Evolutionary conservation across 306 rosid species (phyloP), one percentile per base, ranked within the genome.

Genomic region (Cucurbita maxima): DNA sequence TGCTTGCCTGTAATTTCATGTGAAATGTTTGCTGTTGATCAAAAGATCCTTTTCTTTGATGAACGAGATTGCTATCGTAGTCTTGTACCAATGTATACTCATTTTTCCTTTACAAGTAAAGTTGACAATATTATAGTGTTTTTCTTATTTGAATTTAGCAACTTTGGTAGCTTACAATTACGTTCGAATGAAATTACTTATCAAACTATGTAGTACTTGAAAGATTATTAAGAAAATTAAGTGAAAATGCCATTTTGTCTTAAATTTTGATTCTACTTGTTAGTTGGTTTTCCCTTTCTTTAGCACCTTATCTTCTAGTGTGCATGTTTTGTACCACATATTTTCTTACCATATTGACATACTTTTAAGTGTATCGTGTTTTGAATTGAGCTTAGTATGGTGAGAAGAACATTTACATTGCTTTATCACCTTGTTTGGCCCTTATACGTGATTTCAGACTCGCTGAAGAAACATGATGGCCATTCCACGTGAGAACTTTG

Each of bases 391-490:
- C 25, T 16, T 38, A 3, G 25, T 38, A 40, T 9, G 30, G 16
- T 38, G 71, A 18, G 71, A 62, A 63, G 16, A 61, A 16, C 13
- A 38, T 61, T 16, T 61, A 2, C 47, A 61, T 7, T n/a, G 52
- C 52, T 64, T 64, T 18, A 64, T 41, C 5, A 44, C 43, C n/a
- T 40, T 64, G 34, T 43, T 43, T 41, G 36, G 71, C 54, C 59
- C 22, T 18, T 18, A 3, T 40, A 5, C 44, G 15, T 60, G 22
- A 41, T 66, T 72, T 38, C 48, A 73, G 82, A 52, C 18, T 16
- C 34, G n/a, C 45, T 69, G 54, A 47, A 40, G 58, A 72, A 30
- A 30, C 38, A 67, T 12, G 37, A 58, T 64, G 79, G 83, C 79
- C 22, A 71, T 54, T 44, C 75, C 52, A 25, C 53, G 47, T 6